Percentiles rank a stretch among this genome's conserved stretches.
These are phyloP conservation scores for Cladophialophora carrionii DNA, from an alignment of 2,329 filamentous ascomycete species.

Conservation along the genomic window DNA sequence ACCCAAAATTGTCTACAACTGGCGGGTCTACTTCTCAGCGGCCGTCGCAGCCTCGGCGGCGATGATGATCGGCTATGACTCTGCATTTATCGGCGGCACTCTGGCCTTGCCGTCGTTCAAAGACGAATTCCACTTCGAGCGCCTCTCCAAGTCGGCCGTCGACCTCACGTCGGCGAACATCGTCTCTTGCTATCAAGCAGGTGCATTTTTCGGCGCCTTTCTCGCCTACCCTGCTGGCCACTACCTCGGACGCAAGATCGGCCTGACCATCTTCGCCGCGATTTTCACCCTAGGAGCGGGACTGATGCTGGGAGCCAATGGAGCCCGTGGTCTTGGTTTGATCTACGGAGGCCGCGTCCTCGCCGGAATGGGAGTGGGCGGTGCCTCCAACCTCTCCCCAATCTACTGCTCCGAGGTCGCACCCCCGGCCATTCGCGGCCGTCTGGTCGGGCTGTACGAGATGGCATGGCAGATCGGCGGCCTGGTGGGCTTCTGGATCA, in stretches of 20 bases:
- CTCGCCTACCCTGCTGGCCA: slow-evolving; percentile 68
- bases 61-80: slow-evolving; percentile 67
- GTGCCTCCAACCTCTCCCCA: slow-evolving; percentile 60
- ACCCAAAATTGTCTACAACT: slow-evolving; percentile 63
- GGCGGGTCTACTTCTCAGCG: slow-evolving; percentile 60
- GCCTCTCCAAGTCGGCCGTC: slow-evolving; percentile 54
- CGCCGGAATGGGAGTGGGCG: slow-evolving; percentile 61
- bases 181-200: slow-evolving; percentile 79
- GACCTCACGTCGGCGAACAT: slow-evolving; percentile 72
- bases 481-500: slow-evolving; percentile 57
- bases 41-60: slow-evolving; percentile 60
- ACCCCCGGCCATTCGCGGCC: slow-evolving; percentile 61
- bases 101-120: slow-evolving; percentile 71
- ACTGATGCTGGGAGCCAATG: slow-evolving; percentile 70
- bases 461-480: slow-evolving; percentile 59
- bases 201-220: slow-evolving; percentile 79
- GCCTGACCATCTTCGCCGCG: slow-evolving; percentile 62
- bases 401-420: slow-evolving; percentile 64
- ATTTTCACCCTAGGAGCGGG: slow-evolving; percentile 73
- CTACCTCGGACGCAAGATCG: slow-evolving; percentile 68
- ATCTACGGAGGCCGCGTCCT: slow-evolving; percentile 62
- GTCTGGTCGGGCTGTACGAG: slow-evolving; percentile 63
- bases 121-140: slow-evolving; percentile 66
- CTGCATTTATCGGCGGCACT: slow-evolving; percentile 78
- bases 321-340: slow-evolving; percentile 63